Base-by-base conservation (phyloP, 2,329 filamentous ascomycete genomes). In the Didymosphaeria variabile region DNA sequence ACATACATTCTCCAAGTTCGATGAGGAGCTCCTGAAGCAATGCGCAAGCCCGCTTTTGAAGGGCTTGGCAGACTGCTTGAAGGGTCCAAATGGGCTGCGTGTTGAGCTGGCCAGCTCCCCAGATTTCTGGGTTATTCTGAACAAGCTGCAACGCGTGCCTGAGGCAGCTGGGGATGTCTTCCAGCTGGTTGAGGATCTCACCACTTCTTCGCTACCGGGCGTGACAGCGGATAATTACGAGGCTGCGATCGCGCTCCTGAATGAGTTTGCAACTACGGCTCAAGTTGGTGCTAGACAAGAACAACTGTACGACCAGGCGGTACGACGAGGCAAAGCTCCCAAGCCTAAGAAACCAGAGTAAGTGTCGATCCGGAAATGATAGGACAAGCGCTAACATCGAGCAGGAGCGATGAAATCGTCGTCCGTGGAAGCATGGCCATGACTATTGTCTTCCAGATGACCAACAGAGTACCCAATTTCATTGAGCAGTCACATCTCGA, bases 161-260 rank as follows among this genome's bases (percentile, higher is more conserved):
- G 89, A 92, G 56, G 90, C 91, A 29, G 91, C 93, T 1, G 84
- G 89, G 0, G 85, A 90, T 17, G 93, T 97, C 0, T 98, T 98
- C 76, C 88, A 91, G 57, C 91, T 98, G n/a, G 84, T 97, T 0
- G 91, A 95, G 72, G 88, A 87, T 29, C 88, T 93, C 2, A 86
- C 86, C 13, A 90, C 90, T 15, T 85, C 85, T 3, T 85, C 87
- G n/a, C 90, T 90, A 19, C 89, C 91, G 15, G 91, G 94, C 6
- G 91, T 99, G 54, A 94, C 93, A 61, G 92, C 94, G 26, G 95
- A 98, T 74, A 99, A 99, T 70, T 99, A 98, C 71, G 93, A 97
- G 74, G 90, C 92, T 23, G 91, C 92, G 3, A 90, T 99, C 57
- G 85, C 86, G 32, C 83, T 99, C 23, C 86, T 97, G 26, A 96